Conservation (phyloP, 148 eudicot species). For the Rhododendron mucronatum region DNA sequence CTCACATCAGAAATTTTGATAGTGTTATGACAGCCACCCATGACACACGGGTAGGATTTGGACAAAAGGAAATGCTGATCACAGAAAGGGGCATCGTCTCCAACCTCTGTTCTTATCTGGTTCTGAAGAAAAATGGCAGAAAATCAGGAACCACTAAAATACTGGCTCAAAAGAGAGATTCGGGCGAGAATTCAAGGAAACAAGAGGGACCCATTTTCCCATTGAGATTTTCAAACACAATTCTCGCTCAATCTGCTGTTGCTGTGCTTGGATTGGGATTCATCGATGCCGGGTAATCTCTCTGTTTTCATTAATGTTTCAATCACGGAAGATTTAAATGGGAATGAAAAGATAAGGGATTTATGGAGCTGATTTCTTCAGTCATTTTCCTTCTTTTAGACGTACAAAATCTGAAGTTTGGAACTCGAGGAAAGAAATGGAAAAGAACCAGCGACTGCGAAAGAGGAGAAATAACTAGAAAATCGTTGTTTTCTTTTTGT, state of each 20-base stretch:
- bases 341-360: neutral
- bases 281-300: constrained; percentile 76
- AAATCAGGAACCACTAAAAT: constrained; percentile 10
- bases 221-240: constrained; percentile 26
- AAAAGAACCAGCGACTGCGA: no score
- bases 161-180: constrained; percentile 31
- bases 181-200: constrained; percentile 22
- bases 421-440: no score
- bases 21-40: neutral
- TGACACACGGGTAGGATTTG: neutral
- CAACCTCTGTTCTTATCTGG: constrained; percentile 8
- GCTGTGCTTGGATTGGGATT: constrained; percentile 68
- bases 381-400: neutral
- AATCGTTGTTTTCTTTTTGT: no score
- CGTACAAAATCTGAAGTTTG: neutral
- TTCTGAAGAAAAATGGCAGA: constrained; percentile 16
- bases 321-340: no score
- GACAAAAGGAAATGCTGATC: constrained; percentile 32
- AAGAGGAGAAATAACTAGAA: no score
- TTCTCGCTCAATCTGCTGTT: constrained; percentile 57
- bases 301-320: neutral
- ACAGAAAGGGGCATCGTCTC: constrained; percentile 19
- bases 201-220: constrained; percentile 17
- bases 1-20: neutral
- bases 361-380: neutral